Base-by-base conservation (phyloP, 306 rosid genomes). In the Begonia fuchsioides region DNA sequence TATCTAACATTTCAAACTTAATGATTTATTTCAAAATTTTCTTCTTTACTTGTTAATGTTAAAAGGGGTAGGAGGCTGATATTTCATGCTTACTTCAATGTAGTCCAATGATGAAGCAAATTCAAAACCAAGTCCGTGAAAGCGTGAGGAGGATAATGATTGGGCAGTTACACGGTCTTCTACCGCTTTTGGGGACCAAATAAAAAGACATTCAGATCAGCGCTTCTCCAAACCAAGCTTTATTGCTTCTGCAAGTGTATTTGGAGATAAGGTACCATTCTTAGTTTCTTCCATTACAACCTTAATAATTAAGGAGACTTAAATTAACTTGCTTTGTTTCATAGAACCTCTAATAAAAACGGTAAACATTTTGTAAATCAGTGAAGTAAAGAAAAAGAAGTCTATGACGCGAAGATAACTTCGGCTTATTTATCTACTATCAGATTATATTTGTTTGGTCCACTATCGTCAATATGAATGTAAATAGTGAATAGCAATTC, bases 21-120 rank as follows among this genome's bases (percentile, higher is more conserved):
- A 51, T 32, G 11, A 49, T 43, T 12, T 54, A 15, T 43, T 66
- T 15, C 14, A 58, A 11, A 53, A 43, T 13, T 50, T 10, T n/a
- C n/a, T 50, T 38, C 1, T 19, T 38, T 5, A 39, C 5, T 16
- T 52, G 9, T 16, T 47, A 17, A 26, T 55, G 38, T 55, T 11
- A 18, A 35, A 26, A 26, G 11, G 44, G 32, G 12, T 32, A 9
- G 12, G 61, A 51, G 3, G 35, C 7, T 26, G 7, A 26, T 26
- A 26, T 26, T 26, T 26, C 35, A 26, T 26, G 51, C 20, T 58
- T 67, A 43, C 52, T 68, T 49, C 47, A 2, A 39, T 50, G 20
- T 55, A 88, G 97, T 78, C 95, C 95, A 62, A 84, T 71, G 80
- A 58, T 81, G 70, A 79, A 84, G 72, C 60, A 66, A 53, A 61